Percentiles rank a stretch among this genome's conserved stretches.
These are phyloP conservation scores for Hypoxylon sp. DNA, from an alignment of 2,329 filamentous ascomycete genomes.

Conservation along the genomic window DNA sequence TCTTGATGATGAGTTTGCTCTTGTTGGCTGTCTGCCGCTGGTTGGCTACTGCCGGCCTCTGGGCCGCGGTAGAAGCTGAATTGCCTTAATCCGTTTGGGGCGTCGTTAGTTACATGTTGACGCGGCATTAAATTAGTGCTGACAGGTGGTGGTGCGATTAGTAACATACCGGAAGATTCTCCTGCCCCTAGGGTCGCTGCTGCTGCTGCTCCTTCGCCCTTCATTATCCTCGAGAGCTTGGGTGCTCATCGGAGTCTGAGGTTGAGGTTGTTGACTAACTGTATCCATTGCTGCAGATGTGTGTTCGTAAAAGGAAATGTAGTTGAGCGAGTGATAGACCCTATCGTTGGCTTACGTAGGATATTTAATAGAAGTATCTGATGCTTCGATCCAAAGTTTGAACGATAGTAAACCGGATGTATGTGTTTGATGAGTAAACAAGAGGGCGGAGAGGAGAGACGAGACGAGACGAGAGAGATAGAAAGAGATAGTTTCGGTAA, in stretches of 20 bases:
- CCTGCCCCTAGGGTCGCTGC: background rate
- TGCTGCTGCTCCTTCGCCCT: background rate
- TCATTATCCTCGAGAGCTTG: background rate
- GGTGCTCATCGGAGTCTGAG: constrained; percentile 30
- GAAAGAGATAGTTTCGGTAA: background rate
- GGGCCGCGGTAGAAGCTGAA: background rate
- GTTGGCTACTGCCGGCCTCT: background rate
- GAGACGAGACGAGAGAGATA: background rate
- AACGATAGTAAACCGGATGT: constrained; percentile 14
- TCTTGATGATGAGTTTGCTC: background rate
- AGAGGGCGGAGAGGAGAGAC: background rate
- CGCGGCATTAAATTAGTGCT: background rate
- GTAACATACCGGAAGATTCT: constrained; percentile 11
- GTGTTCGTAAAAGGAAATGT: background rate
- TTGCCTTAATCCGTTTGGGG: background rate
- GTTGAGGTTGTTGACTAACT: constrained; percentile 1
- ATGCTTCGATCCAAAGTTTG: constrained; percentile 15
- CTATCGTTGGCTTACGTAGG: background rate
- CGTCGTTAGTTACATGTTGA: background rate
- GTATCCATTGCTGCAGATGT: constrained; percentile 9
- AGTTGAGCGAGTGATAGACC: constrained; percentile 8
- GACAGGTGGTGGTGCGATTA: background rate
- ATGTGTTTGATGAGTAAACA: background rate
- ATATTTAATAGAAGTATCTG: background rate
- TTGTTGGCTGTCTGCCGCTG: background rate